Percentiles rank a stretch among this genome's conserved stretches.
Evolutionary conservation across 192 early-diverging fungal genomes (phyloP).

Genomic region (Coemansia sp.): DNA sequence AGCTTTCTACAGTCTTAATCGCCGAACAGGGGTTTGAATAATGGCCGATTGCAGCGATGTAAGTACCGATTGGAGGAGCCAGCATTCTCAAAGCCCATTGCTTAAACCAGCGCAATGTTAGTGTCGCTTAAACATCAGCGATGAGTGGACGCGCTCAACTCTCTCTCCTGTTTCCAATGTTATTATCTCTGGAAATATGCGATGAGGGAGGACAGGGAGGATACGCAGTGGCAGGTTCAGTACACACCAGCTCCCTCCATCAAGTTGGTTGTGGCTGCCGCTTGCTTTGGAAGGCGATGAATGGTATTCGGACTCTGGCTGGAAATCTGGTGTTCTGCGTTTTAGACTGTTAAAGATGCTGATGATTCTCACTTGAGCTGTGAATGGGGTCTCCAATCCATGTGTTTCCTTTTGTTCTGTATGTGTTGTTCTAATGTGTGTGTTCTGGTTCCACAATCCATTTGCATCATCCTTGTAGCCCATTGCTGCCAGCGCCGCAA

Average conservation of each 20-base stretch:
- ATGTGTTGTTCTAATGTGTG: no score
- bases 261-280: neutral
- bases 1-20: neutral
- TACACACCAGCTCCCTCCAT: neutral
- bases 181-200: no score
- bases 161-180: no score
- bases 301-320: neutral
- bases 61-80: slow-evolving; percentile 8
- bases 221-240: neutral
- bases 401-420: neutral
- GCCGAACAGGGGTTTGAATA: neutral
- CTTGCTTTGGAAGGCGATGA: neutral
- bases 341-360: neutral
- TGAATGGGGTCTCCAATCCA: neutral
- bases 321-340: neutral
- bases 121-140: no score
- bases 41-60: slow-evolving; percentile 42
- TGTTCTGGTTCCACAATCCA: no score
- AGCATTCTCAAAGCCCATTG: neutral
- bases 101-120: no score
- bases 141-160: no score
- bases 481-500: slow-evolving; percentile 6
- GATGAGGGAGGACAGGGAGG: neutral
- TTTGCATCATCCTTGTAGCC: slow-evolving; percentile 22
- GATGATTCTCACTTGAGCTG: neutral